These are phyloP conservation scores for Colletotrichum sp. DNA, from an alignment of 2,329 filamentous ascomycete genomes.

Conservation along the genomic window DNA sequence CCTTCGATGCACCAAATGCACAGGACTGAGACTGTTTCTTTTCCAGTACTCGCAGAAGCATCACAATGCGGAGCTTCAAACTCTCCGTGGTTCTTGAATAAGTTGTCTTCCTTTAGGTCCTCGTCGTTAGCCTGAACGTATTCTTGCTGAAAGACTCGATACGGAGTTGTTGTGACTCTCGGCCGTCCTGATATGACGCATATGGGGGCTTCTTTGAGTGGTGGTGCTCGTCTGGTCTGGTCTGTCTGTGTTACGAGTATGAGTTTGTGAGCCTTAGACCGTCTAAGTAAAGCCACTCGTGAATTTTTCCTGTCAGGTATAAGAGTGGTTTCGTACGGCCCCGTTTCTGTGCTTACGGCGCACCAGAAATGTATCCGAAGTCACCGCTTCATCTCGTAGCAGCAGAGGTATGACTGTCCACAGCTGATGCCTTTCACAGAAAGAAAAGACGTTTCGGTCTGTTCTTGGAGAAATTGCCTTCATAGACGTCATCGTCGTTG, in stretches of 20 bases:
- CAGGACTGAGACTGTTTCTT: accelerated
- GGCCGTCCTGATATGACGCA: not conserved
- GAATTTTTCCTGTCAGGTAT: accelerated
- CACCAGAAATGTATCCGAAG: not conserved
- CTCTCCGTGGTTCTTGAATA: not conserved
- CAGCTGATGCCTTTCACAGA: not conserved
- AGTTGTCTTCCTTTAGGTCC: not conserved
- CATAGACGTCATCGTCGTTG: accelerated
- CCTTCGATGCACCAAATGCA: not conserved
- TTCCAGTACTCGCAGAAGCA: not conserved
- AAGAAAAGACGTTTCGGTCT: not conserved
- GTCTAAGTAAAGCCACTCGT: not conserved
- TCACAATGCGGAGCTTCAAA: not conserved
- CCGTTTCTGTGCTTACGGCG: not conserved
- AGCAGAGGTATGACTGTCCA: not conserved
- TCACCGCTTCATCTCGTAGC: not conserved
- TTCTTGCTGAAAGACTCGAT: accelerated
- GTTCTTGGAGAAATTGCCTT: not conserved
- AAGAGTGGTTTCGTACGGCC: not conserved
- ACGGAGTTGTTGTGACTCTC: accelerated
- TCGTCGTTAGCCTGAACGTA: not conserved
- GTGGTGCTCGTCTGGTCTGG: not conserved
- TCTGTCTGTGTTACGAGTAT: not conserved
- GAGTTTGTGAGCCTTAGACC: not conserved
- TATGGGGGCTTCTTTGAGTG: not conserved